These are phyloP conservation scores for Nevesoporus exiguus DNA, from an alignment of 768 basidiomycete genomes.

Conservation along the genomic window DNA sequence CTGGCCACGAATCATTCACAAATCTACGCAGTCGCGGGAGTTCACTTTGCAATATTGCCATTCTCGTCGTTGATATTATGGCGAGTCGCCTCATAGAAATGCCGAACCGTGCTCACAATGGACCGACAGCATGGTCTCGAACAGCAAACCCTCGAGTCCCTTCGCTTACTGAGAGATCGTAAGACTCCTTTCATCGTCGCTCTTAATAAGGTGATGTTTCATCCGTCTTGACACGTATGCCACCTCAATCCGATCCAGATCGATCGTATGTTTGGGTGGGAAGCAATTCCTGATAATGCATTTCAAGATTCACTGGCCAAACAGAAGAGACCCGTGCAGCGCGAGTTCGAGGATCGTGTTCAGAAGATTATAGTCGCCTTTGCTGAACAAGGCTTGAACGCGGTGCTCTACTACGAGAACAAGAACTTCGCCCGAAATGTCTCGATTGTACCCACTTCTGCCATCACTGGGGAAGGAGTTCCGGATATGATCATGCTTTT, in stretches of 20 bases:
- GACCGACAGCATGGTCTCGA: constrained; percentile 85
- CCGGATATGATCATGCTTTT: constrained; percentile 99
- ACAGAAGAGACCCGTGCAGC: constrained; percentile 74
- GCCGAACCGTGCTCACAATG: constrained; percentile 1
- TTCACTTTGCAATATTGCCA: constrained; percentile 97
- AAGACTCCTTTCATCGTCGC: constrained; percentile 99
- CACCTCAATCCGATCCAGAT: constrained; percentile 52
- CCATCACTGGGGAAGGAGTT: constrained; percentile 95
- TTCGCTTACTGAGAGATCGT: constrained; percentile 84
- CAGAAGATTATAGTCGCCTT: constrained; percentile 86
- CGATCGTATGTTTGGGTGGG: constrained; percentile 97
- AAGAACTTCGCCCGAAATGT: constrained; percentile 92
- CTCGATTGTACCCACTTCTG: constrained; percentile 96
- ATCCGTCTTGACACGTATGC: constrained; percentile 1
- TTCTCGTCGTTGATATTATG: constrained; percentile 98
- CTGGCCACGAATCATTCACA: constrained; percentile 99
- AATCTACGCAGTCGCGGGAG: constrained; percentile 94
- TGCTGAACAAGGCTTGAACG: constrained; percentile 96
- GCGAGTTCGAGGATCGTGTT: constrained; percentile 89
- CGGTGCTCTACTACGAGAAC: constrained; percentile 96
- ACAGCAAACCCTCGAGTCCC: constrained; percentile 95
- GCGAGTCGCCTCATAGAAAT: constrained; percentile 37
- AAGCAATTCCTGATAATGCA: constrained; percentile 84
- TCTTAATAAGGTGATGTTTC: constrained; percentile 74
- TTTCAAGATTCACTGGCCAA: constrained; percentile 88